These are phyloP conservation scores for Pittosporum tobira DNA, from an alignment of 129 eudicot genomes.

Conservation along the genomic window DNA sequence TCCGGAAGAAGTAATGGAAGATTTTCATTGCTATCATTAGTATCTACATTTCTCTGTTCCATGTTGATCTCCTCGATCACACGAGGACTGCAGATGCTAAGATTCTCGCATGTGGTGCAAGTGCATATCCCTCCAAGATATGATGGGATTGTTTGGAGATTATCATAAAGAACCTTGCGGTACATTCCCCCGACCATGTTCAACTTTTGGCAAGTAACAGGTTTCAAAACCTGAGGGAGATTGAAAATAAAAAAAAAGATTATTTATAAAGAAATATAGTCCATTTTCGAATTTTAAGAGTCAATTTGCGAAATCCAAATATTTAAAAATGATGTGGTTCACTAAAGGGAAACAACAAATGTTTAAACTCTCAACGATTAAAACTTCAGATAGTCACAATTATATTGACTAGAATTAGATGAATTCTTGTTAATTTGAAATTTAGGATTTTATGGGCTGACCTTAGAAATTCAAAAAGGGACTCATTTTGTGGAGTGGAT, in stretches of 20 bases:
- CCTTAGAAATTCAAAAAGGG: too few relatives aligned
- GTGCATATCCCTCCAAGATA: slow-evolving; percentile 79
- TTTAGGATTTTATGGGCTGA: too few relatives aligned
- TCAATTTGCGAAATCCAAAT: too few relatives aligned
- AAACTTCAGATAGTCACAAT: too few relatives aligned
- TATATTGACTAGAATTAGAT: too few relatives aligned
- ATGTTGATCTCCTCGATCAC: slow-evolving; percentile 13
- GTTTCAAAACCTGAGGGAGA: slow-evolving; percentile 62
- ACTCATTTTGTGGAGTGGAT: too few relatives aligned
- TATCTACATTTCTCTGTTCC: slow-evolving; percentile 19
- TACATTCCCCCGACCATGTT: slow-evolving; percentile 53
- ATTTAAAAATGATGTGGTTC: too few relatives aligned
- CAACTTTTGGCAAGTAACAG: slow-evolving; percentile 64
- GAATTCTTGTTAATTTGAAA: too few relatives aligned
- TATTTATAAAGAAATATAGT: background rate
- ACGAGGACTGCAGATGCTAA: slow-evolving; percentile 17
- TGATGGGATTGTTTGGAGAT: slow-evolving; percentile 54
- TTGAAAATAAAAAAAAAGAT: background rate
- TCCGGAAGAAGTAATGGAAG: slow-evolving; percentile 18
- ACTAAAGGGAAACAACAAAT: too few relatives aligned
- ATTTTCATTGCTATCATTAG: slow-evolving; percentile 14
- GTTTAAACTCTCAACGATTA: too few relatives aligned
- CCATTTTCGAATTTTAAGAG: too few relatives aligned
- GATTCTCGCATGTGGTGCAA: slow-evolving; percentile 51
- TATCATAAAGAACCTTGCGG: slow-evolving; percentile 45